Conservation (phyloP, 1,284 basidiomycete species). For the Phellopilus nigrolimitatus region DNA sequence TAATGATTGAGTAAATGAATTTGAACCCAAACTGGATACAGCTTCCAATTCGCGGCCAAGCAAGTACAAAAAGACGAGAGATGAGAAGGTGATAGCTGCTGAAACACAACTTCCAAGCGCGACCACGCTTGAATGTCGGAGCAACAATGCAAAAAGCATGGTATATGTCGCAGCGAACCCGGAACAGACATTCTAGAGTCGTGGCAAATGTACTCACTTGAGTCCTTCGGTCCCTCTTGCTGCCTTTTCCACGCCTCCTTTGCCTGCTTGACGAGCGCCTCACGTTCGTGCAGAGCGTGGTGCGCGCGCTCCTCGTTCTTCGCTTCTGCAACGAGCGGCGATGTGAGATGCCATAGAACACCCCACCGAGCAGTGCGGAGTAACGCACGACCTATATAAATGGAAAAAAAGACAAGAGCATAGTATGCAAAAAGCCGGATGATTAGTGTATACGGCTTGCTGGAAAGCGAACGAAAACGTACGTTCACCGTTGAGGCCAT, state of each 20-base stretch:
- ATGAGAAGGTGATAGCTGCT: constrained; percentile 24
- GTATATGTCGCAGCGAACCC: neutral
- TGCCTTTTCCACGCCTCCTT: constrained; percentile 88
- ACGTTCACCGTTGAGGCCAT: constrained; percentile 70
- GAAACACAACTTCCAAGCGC: neutral
- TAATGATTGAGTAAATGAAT: constrained; percentile 17
- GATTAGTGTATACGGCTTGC: no score
- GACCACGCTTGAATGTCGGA: no score
- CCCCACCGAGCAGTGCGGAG: constrained; percentile 84
- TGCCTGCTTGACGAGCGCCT: constrained; percentile 80
- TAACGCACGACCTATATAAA: constrained; percentile 94
- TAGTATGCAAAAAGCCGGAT: constrained; percentile 22
- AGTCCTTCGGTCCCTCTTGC: constrained; percentile 48
- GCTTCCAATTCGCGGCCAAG: no score
- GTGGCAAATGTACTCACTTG: constrained; percentile 39
- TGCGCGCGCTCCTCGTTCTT: constrained; percentile 71
- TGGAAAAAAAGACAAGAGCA: constrained; percentile 13
- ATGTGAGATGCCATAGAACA: constrained; percentile 92
- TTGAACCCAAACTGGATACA: no score
- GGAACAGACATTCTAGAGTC: neutral
- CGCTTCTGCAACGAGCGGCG: constrained; percentile 84
- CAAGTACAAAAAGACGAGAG: neutral
- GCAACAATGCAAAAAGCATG: no score
- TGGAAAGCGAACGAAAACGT: constrained; percentile 19
- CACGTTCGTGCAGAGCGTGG: constrained; percentile 66